These are phyloP conservation scores for Podaxis sp. DNA, from an alignment of 768 basidiomycete species.

Conservation along the genomic window DNA sequence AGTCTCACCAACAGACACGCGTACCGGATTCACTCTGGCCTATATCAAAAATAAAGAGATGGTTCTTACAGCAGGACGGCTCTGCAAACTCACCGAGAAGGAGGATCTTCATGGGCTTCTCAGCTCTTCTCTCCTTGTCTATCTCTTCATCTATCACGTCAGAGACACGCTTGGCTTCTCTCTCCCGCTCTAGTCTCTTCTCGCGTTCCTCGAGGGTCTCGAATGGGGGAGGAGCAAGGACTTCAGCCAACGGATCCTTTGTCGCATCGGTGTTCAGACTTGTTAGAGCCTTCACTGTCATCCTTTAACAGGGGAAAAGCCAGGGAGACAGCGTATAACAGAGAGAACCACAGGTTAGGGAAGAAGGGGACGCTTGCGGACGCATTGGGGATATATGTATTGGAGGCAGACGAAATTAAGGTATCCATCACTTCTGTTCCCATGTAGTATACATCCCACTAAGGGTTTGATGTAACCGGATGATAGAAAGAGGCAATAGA, in stretches of 20 bases:
- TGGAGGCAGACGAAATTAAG: background rate
- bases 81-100: conserved; percentile 49
- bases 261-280: background rate
- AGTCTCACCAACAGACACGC: conserved; percentile 15
- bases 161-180: conserved; percentile 52
- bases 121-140: conserved; percentile 46
- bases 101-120: conserved; percentile 57
- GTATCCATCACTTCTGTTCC: conserved; percentile 11
- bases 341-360: background rate
- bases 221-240: conserved; percentile 50
- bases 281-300: background rate
- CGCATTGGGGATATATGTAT: background rate
- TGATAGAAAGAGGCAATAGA: conserved; percentile 2
- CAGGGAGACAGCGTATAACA: background rate
- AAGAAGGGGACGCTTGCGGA: background rate
- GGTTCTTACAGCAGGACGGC: background rate
- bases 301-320: background rate
- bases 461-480: background rate
- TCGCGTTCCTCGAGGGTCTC: conserved; percentile 49
- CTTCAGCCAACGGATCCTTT: conserved; percentile 48
- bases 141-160: conserved; percentile 67
- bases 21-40: conserved; percentile 83
- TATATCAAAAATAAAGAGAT: conserved; percentile 21
- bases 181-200: conserved; percentile 45
- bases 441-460: background rate